Evolutionary conservation across 2,329 filamentous ascomycete genomes (phyloP), one percentile per base, ranked within the genome.

Genomic region (Scedosporium aurantiacum): DNA sequence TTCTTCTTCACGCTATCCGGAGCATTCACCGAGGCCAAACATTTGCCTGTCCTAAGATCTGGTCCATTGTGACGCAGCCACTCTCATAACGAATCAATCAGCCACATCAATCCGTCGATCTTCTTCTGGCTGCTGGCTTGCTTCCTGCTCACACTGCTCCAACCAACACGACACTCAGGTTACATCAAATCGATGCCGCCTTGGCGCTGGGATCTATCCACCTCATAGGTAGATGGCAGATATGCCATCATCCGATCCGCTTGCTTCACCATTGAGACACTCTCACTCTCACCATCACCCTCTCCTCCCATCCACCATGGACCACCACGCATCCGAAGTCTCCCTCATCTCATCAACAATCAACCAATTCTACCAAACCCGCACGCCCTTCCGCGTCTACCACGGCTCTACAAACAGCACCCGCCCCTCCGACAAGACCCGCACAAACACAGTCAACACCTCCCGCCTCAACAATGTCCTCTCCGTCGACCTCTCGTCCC

Each of bases 401-500:
- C 88, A 91, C 73, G 89, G 89, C 63, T 85, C 86, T 0, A 91
- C 88, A 27, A 91, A 90, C 74, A 89, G 84, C 72, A 91, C 89
- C 43, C 84, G 89, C 6, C 79, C 80, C 27, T 78, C 78, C 6
- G 73, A 76, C 21, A 77, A 78, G 32, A 72, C 71, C 55, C 69
- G 71, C 12, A 77, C 79, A 69, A 82, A 82, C 66, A 81, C 84
- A 8, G 77, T 92, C 61, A 86, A 90, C 70, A 90, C 86, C 43
- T 87, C 84, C 71, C 68, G 70, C 3, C 79, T 92, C 8, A 79
- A 77, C 65, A 79, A 82, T 70, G 81, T 92, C 16, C 74, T 92
- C 8, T 72, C 76, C 7, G 74, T 92, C 56, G 80, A 90, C 68
- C 70, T 66, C 0, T 66, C 72, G 1, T 70, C 69, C 5, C 79